These are phyloP conservation scores for Magnolia changhungtana DNA, from an alignment of 164 flowering plant genomes.

Conservation along the genomic window DNA sequence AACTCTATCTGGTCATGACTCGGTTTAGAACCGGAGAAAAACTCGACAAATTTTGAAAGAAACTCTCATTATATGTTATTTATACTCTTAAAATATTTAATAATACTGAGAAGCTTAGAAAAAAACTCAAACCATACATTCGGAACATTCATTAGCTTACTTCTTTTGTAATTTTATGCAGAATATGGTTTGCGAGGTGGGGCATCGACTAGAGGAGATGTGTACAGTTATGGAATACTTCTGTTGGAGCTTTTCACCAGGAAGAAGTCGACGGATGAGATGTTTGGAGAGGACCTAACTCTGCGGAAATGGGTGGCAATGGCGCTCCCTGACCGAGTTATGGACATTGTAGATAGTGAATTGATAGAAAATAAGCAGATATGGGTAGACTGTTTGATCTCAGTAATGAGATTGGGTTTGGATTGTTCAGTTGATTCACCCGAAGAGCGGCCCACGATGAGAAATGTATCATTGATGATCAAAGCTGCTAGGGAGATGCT, in stretches of 20 bases:
- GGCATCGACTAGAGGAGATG: conserved; percentile 4
- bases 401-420: neutral
- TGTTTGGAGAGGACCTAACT: neutral
- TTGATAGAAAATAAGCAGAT: neutral
- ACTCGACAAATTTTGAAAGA: too few relatives aligned
- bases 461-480: neutral
- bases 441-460: neutral
- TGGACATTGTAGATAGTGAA: conserved; percentile 1
- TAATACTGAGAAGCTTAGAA: too few relatives aligned
- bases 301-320: neutral
- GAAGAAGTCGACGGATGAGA: conserved; percentile 6
- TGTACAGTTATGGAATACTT: conserved; percentile 12
- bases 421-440: neutral
- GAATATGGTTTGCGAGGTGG: neutral
- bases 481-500: neutral
- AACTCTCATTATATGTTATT: too few relatives aligned
- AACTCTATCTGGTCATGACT: too few relatives aligned
- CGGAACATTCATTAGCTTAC: neutral
- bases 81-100: too few relatives aligned
- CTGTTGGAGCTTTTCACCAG: conserved; percentile 8
- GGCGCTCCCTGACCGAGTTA: neutral
- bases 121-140: neutral
- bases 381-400: neutral
- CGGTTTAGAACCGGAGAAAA: too few relatives aligned
- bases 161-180: neutral